Evolutionary conservation across 164 flowering plant genomes (phyloP), one percentile per base, ranked within the genome.

Genomic region (Sedum album): DNA sequence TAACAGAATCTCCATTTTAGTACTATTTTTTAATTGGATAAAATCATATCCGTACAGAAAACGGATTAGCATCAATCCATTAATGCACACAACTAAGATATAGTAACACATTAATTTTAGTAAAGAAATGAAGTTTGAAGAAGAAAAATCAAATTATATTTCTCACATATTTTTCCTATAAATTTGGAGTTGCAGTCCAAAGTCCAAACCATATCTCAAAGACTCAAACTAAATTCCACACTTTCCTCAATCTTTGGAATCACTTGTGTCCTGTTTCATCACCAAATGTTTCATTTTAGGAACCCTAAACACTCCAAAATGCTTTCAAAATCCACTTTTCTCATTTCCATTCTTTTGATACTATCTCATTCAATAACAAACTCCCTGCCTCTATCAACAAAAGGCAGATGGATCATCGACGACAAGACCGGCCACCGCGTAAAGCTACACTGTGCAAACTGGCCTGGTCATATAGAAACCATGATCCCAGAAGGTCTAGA

Each of bases 401-500:
- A 28, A 2, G 62, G 62, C 33, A 57, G 62, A 57, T 57, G 62
- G 62, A 57, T 57, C 31, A 14, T 28, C 17, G 62, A 57, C 18
- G 62, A 28, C 18, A 23, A 23, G 0, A 53, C 60, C 14, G 30
- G 60, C 28, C 60, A 13, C 10, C 60, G 60, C 1, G 60, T 53
- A 23, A 53, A 53, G 28, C 60, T 53, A 18, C 60, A 53, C 23
- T 53, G 60, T 23, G 60, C 60, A 28, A 53, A 53, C 60, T 53
- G 60, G 60, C 28, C 60, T 21, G 60, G 60, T 23, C 60, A 53
- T 30, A 9, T 7, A 21, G 60, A 53, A 14, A 53, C 60, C 60
- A 53, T 53, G 60, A 30, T 53, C 28, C 60, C 60, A 2, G 60
- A 53, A 8, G 60, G 60, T 53, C 60, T 53, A 1, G 60, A 53